Evolutionary conservation across 441 rosid species (phyloP), one percentile per base, ranked within the genome.

Genomic region (Pelargonium cotyledonis): DNA sequence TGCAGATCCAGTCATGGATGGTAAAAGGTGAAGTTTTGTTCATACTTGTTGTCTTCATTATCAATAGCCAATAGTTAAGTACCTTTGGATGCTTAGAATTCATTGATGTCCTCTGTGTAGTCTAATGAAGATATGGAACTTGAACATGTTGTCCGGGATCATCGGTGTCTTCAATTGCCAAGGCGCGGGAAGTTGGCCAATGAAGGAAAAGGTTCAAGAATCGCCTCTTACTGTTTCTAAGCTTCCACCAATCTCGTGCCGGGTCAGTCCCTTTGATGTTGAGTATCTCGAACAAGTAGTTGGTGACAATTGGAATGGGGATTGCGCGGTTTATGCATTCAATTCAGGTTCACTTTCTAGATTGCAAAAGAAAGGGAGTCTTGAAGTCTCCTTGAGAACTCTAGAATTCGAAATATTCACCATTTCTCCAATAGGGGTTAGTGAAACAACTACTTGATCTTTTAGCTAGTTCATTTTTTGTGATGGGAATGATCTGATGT

Each of bases 111-210:
- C 53, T 40, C 65, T 14, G 21, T 76, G 75, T 85, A 85, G 94
- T 77, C 86, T 88, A 14, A 72, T 88, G 75, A 89, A 91, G 86
- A 84, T 91, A 73, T 91, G 95, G 92, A 84, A 86, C 75, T 66
- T 84, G 80, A 85, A 88, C 26, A 83, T 82, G 49, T 78, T 73
- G 77, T 75, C 75, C 8, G 89, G 92, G 21, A 85, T 85, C 23
- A 15, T 88, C 5, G 90, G 90, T 0, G 79, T 83, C 21, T 86
- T 86, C 80, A 88, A 84, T 78, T 88, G 87, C 77, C 90, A 86
- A 49, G 89, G 90, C 73, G 90, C 86, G 4, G 88, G 87, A 11
- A 4, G n/a, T 47, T 47, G 53, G 53, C 53, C 53, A 47, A 11
- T 47, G 53, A 47, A 47, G 1, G 49, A 44, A 1, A 11, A 11